These are phyloP conservation scores for Gonium pectorale DNA, from an alignment of 139 green algal species.

Conservation along the genomic window DNA sequence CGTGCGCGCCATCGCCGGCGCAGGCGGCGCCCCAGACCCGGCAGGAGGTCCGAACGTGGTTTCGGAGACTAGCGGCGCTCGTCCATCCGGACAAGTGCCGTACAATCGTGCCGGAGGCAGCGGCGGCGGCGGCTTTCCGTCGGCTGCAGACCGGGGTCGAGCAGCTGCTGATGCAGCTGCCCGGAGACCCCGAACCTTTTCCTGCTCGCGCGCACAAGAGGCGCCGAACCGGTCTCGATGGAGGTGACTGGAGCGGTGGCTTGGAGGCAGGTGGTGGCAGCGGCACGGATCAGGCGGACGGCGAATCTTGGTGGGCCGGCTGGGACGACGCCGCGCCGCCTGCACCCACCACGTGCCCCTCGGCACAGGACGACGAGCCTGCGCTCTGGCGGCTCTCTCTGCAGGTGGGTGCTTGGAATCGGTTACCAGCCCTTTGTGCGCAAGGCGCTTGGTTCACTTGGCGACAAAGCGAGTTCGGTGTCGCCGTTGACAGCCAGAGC, in stretches of 20 bases:
- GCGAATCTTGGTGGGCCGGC: neutral
- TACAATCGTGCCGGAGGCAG: neutral
- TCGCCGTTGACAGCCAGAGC: too few relatives aligned
- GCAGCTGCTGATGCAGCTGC: neutral
- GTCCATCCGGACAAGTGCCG: slow-evolving; percentile 31
- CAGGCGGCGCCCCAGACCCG: neutral
- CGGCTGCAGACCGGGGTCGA: slow-evolving; percentile 7
- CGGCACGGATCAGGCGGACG: neutral
- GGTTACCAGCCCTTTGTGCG: too few relatives aligned
- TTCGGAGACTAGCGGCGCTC: slow-evolving; percentile 20
- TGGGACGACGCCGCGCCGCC: neutral
- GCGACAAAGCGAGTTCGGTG: too few relatives aligned
- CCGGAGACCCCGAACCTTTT: neutral
- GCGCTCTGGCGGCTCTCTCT: neutral
- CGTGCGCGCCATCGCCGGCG: neutral
- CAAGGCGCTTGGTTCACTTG: too few relatives aligned
- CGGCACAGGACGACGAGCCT: slow-evolving; percentile 1
- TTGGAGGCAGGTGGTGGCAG: neutral
- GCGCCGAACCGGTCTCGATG: too few relatives aligned
- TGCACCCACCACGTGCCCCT: neutral
- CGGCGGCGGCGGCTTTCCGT: neutral
- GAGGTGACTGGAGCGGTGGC: too few relatives aligned
- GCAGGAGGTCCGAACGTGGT: neutral
- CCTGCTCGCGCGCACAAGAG: too few relatives aligned
- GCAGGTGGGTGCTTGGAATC: neutral